Base-by-base conservation (phyloP, 2,329 filamentous ascomycete genomes). In the Exophiala alcalophila region DNA sequence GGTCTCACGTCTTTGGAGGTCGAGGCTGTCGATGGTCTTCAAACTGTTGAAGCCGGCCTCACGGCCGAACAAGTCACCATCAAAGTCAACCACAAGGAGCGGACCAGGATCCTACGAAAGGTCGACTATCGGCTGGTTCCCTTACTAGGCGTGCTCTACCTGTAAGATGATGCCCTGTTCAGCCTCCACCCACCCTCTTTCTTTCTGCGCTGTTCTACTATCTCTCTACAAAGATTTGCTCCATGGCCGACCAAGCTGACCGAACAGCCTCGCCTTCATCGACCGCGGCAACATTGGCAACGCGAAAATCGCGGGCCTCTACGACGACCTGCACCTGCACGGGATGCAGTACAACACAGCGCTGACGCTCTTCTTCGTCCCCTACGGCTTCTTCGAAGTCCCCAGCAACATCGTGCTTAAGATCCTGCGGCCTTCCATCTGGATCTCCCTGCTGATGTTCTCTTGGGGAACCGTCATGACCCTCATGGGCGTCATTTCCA, bases 321-420 rank as follows among this genome's bases (percentile, higher is more conserved):
- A 68, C 48, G 56, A 56, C 21, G 64, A 70, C 37, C 57, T 73
- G 27, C 49, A 63, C 25, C 67, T 74, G 64, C 60, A 56, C 4
- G 61, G 63, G 2, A 62, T 65, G 35, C 62, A 70, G 31, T 73
- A 67, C 49, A 56, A 56, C 27, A 54, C 52, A 18, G 55, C 54
- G 5, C 31, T 56, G 30, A 44, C 51, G 7, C 36, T 58, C 8
- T 58, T 57, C 43, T 59, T 59, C 35, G 43, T 55, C 12, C 44
- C 51, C 5, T 56, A 56, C 41, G 32, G 43, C 24, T 15, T 54
- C 12, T 49, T 55, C 19, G 53, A 73, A 49, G 59, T 74, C 3
- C 71, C 71, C 4, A 67, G 65, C 51, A 74, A 74, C 51, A 51
- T 73, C 12, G 67, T 83, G 7, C 57, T 74, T 38, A 69, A 66